These are phyloP conservation scores for Citrus cavaleriei DNA, from an alignment of 345 rosid species.

Conservation along the genomic window DNA sequence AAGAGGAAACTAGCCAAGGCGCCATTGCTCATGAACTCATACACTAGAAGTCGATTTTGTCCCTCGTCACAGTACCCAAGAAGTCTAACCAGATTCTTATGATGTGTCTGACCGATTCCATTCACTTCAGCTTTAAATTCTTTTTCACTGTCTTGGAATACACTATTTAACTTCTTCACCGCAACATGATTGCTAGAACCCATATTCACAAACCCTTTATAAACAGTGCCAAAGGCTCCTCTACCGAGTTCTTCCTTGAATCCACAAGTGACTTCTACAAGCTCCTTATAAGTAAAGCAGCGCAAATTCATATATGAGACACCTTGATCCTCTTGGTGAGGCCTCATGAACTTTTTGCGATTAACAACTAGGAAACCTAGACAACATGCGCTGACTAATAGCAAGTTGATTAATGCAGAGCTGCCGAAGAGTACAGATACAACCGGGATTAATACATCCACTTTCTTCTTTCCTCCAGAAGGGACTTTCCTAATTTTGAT, in stretches of 20 bases:
- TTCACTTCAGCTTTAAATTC: conserved; percentile 36
- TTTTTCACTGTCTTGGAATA: conserved; percentile 12
- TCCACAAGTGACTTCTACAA: conserved; percentile 27
- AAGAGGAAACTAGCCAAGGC: conserved; percentile 25
- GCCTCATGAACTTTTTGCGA: background rate
- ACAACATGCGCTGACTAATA: conserved; percentile 9
- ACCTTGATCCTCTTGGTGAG: background rate
- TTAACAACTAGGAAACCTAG: conserved; percentile 4
- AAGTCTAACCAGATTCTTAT: conserved; percentile 37
- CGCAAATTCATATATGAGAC: conserved; percentile 10
- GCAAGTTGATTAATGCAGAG: conserved; percentile 16
- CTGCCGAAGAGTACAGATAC: conserved; percentile 18
- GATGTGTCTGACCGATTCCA: conserved; percentile 30
- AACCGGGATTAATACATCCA: background rate
- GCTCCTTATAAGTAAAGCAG: conserved; percentile 31
- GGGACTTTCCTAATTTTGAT: conserved; percentile 23
- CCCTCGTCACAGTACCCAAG: conserved; percentile 42
- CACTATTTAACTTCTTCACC: conserved; percentile 31
- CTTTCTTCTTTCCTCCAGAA: background rate
- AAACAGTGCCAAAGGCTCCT: conserved; percentile 43
- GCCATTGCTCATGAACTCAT: conserved; percentile 36
- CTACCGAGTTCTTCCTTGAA: conserved; percentile 38
- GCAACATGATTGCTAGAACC: conserved; percentile 11
- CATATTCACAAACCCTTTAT: conserved; percentile 23
- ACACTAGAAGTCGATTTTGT: conserved; percentile 22